phyloP scores from a whole-genome alignment of 1,139 yeast genomes.

The Trichomonascaceae sp. region DNA sequence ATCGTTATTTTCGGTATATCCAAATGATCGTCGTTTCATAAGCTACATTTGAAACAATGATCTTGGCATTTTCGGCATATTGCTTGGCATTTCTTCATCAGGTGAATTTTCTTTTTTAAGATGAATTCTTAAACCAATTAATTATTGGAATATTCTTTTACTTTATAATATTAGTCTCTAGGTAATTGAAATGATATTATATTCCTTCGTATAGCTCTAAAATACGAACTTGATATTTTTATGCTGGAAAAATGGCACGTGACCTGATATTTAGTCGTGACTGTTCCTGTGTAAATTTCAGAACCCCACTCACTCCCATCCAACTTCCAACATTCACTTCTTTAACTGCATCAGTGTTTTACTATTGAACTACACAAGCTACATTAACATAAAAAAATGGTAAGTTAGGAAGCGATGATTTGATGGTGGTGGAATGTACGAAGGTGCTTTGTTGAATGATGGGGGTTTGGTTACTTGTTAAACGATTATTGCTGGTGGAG shows the following conservation, averaged over 20 bases:
- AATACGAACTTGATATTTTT: too few species aligned
- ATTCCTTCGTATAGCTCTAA: too few species aligned
- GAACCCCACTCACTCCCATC: neutral
- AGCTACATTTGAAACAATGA: neutral
- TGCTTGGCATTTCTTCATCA: neutral
- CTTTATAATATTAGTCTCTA: neutral
- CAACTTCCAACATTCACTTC: neutral
- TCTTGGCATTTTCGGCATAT: neutral
- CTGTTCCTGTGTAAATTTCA: neutral
- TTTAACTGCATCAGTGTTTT: neutral
- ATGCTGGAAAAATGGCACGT: neutral
- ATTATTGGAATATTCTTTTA: neutral
- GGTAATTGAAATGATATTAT: neutral
- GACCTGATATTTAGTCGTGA: neutral
- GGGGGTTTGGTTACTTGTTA: neutral
- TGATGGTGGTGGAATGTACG: neutral
- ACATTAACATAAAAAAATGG: neutral
- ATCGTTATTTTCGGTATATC: neutral
- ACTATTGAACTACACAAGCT: neutral
- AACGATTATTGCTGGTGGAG: neutral
- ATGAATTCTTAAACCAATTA: too few species aligned
- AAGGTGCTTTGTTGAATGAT: neutral
- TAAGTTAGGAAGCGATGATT: neutral
- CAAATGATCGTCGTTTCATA: neutral
- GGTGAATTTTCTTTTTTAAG: neutral